Percentiles rank a stretch among this genome's conserved stretches.
These are phyloP conservation scores for Hyphopichia fennica DNA, from an alignment of 1,139 yeast species.

Conservation along the genomic window DNA sequence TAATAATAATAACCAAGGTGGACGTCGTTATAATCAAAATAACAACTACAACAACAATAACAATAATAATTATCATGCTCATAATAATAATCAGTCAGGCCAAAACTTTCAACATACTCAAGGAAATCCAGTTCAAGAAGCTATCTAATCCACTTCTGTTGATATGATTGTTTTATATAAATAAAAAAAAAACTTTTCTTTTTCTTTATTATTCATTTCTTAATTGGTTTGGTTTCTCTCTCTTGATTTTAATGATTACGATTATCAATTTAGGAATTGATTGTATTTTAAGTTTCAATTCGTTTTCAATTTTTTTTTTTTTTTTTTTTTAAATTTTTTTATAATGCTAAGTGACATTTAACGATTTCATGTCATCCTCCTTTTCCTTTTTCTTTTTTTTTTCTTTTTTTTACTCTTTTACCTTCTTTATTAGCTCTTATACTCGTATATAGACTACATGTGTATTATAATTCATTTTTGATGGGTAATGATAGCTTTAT, in stretches of 20 bases:
- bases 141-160: neutral
- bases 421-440: neutral
- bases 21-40: slow-evolving; percentile 10
- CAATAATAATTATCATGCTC: neutral
- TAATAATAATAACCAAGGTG: slow-evolving; percentile 11
- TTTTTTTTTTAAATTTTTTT: neutral
- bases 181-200: neutral
- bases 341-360: no score
- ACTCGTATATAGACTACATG: neutral
- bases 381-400: neutral
- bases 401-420: neutral
- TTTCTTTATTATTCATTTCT: neutral
- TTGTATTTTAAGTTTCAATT: neutral
- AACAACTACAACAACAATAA: slow-evolving; percentile 4
- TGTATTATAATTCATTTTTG: neutral
- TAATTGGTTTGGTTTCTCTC: neutral
- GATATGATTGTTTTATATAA: neutral
- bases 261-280: neutral
- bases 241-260: slow-evolving; percentile 1
- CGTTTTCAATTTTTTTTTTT: neutral
- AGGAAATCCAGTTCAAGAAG: neutral
- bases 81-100: neutral
- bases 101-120: neutral
- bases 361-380: no score
- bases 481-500: neutral